Evolutionary conservation across 257 asterid species (phyloP).

Genomic region (Haberlea rhodopensis): DNA sequence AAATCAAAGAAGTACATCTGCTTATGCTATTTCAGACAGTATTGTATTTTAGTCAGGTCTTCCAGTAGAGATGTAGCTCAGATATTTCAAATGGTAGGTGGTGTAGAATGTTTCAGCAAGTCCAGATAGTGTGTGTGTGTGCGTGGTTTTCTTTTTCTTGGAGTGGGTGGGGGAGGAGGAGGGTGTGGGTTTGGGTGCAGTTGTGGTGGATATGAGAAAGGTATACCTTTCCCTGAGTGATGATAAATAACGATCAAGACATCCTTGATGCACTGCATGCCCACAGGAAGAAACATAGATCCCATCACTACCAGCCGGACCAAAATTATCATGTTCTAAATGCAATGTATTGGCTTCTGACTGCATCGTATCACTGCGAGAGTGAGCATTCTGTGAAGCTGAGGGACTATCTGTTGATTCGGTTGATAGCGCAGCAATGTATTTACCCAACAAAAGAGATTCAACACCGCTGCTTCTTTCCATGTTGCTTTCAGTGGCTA

Average conservation of each 20-base stretch:
- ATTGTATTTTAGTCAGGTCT: constrained; percentile 1
- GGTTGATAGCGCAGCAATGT: constrained; percentile 66
- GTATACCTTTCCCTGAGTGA: constrained; percentile 89
- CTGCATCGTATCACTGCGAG: constrained; percentile 38
- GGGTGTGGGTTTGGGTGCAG: constrained; percentile 11
- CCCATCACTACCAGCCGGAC: constrained; percentile 74
- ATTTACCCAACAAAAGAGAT: constrained; percentile 73
- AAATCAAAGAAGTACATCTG: too few species aligned
- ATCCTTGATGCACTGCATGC: constrained; percentile 98
- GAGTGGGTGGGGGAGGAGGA: constrained; percentile 14
- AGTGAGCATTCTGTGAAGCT: constrained; percentile 45
- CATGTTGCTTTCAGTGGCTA: constrained; percentile 33
- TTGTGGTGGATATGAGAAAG: constrained; percentile 15
- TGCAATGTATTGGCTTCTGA: constrained; percentile 31
- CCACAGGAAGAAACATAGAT: constrained; percentile 91
- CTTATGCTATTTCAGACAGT: background rate
- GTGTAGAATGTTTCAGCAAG: background rate
- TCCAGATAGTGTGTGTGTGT: background rate
- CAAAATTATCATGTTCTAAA: constrained; percentile 53
- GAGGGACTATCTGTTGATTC: constrained; percentile 56
- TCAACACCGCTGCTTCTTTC: constrained; percentile 38
- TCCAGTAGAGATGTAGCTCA: background rate
- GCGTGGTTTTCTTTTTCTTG: background rate
- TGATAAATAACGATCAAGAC: constrained; percentile 85
- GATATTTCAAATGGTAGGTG: background rate